Evolutionary conservation across 1,284 basidiomycete species (phyloP), one percentile per base, ranked within the genome.

Genomic region (Melampsora larici-populina): DNA sequence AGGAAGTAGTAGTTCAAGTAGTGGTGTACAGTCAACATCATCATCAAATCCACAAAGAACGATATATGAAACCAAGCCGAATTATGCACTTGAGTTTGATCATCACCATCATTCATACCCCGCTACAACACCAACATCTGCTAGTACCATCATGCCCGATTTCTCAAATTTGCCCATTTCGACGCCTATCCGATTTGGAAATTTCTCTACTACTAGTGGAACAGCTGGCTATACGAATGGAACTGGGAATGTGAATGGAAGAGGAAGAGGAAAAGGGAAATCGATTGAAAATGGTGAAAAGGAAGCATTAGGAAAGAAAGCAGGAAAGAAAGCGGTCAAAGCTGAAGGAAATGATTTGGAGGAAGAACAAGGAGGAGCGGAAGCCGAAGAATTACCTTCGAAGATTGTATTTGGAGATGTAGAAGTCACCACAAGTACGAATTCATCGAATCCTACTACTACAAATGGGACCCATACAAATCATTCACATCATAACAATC

Each of bases 361-460:
- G 5, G 36, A 36, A 36, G 36, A 4, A 3, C 5, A 36, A 36
- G 36, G 36, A 36, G 3, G 9, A 4, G 36, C 5, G 9, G 36
- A 9, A 36, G 36, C 3, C 3, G 36, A 36, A 36, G 36, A 69
- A 62, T 29, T 76, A 6, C 74, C 74, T 11, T 55, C 65, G 17
- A 76, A 76, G 29, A 76, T 76, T 43, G 74, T 76, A 33, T 76
- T 76, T 62, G 74, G 74, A 26, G 74, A 76, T 63, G 74, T 76
- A 13, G 74, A 76, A 31, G 74, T 76, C 5, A 68, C 74, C 18
- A 76, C 74, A 11, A 66, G 69, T 29, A 60, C 49, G 18, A 66
- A 65, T 36, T 36, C 36, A 36, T 36, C 36, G 9, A 36, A 36
- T 36, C 36, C 36, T 36, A 36, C 3, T 36, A 3, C 9, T 9